These are phyloP conservation scores for Fusarium sp. DNA, from an alignment of 2,329 filamentous ascomycete genomes.

Conservation along the genomic window DNA sequence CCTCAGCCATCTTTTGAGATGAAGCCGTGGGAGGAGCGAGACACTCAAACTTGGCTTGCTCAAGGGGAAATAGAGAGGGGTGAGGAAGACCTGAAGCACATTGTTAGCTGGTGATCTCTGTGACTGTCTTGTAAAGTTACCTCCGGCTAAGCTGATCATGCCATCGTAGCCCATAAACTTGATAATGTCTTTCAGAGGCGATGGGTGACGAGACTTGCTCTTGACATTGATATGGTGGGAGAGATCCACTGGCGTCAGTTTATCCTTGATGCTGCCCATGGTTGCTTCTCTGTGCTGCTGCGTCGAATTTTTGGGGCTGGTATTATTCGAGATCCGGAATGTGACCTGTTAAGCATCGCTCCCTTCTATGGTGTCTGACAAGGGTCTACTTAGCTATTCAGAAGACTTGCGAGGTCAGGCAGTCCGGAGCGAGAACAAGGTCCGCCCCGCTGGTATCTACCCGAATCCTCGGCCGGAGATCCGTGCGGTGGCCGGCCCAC, in stretches of 20 bases:
- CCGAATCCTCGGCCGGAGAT: conserved; percentile 7
- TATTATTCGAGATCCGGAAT: background rate
- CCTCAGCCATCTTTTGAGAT: background rate
- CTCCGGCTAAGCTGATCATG: conserved; percentile 49
- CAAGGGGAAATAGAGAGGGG: background rate
- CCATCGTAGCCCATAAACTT: conserved; percentile 49
- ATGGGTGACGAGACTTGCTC: conserved; percentile 45
- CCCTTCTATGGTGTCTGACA: background rate
- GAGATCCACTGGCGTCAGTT: conserved; percentile 31
- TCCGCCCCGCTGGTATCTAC: background rate
- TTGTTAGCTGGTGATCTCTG: background rate
- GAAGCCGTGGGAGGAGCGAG: background rate
- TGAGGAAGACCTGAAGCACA: background rate
- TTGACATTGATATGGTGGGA: conserved; percentile 48
- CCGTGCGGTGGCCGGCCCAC: background rate
- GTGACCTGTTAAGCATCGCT: background rate
- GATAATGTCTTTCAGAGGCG: conserved; percentile 49
- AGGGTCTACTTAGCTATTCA: background rate
- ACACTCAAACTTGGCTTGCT: background rate
- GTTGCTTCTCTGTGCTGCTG: background rate
- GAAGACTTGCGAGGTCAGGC: background rate
- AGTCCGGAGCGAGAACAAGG: background rate
- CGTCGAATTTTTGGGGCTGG: background rate
- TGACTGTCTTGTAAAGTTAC: conserved; percentile 17
- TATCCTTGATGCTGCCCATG: background rate